Evolutionary conservation across 345 rosid species (phyloP).

Genomic region (Carallia brachiata): DNA sequence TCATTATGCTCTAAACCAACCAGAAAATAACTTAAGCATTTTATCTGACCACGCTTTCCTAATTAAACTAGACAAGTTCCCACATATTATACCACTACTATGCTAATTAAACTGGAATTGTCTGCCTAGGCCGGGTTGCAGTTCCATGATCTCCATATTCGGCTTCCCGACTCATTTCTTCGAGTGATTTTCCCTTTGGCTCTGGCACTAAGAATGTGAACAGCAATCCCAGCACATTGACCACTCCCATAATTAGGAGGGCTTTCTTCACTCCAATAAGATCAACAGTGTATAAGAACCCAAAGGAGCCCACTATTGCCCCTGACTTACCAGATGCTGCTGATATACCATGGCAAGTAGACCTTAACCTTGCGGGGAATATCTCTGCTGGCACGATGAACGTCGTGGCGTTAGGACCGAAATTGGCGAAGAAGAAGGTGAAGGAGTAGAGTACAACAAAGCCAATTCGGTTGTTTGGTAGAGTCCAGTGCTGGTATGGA

Average conservation of each 20-base stretch:
- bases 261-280: conserved; percentile 42
- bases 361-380: conserved; percentile 72
- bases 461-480: conserved; percentile 41
- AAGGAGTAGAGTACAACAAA: conserved; percentile 59
- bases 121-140: not conserved
- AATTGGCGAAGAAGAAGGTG: conserved; percentile 75
- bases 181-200: conserved; percentile 54
- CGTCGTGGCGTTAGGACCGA: conserved; percentile 81
- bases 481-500: conserved; percentile 73
- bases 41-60: not conserved
- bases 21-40: not conserved
- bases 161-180: conserved; percentile 55
- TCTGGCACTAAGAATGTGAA: conserved; percentile 46
- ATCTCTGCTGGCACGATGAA: conserved; percentile 77
- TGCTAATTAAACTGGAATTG: conserved; percentile 4
- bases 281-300: conserved; percentile 55
- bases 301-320: conserved; percentile 72
- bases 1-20: not conserved
- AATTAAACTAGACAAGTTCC: not conserved
- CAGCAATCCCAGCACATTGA: conserved; percentile 41
- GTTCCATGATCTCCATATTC: conserved; percentile 21
- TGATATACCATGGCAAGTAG: conserved; percentile 82
- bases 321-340: conserved; percentile 69
- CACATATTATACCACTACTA: not conserved
- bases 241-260: conserved; percentile 38